Base-by-base conservation (phyloP, 1,284 basidiomycete species). In the Sanguinoderma infundibulare region DNA sequence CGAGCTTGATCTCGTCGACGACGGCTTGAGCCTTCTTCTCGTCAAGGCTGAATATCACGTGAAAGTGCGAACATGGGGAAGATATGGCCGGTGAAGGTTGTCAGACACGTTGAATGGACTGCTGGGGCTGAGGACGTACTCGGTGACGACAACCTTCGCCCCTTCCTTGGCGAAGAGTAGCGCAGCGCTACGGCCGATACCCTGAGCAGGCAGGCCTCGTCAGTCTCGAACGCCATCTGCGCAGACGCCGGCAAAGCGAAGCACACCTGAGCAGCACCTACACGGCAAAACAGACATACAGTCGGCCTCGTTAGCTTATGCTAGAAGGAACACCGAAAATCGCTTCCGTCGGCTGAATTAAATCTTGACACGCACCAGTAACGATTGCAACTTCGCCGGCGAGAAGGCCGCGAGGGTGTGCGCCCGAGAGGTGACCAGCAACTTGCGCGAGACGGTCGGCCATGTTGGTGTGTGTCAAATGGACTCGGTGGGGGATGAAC, bases 111-210 rank as follows among this genome's bases (percentile, higher is more conserved):
- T 32, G 51, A 34, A 36, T 15, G 2, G 35, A 30, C 24, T 38
- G 34, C 51, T 5, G 34, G 17, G 12, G 51, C 36, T 10, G 22
- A 14, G 17, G 30, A 78, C 87, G 70, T 69, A 94, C 91, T 91
- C 92, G 80, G 87, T 87, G 54, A 90, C 87, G 64, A 95, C 92
- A 47, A 95, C 88, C 73, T 92, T 94, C 15, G 94, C 93, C 28
- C 94, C 94, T 72, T 95, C 93, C 66, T 87, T 87, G 6, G 92
- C 90, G 67, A 94, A 95, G 52, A 94, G 81, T 46, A 94, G 75
- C 3, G 93, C 93, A 42, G 84, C 81, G 51, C 89, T 86, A 42
- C 83, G 83, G 9, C 92, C 92, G 64, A 94, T 94, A 65, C 91
- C 92, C 86, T 92, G 28, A 40, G 39, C 2, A 32, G 40, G 42